Base-by-base conservation (phyloP, 2,329 filamentous ascomycete genomes). In the Zasmidium cellare region DNA sequence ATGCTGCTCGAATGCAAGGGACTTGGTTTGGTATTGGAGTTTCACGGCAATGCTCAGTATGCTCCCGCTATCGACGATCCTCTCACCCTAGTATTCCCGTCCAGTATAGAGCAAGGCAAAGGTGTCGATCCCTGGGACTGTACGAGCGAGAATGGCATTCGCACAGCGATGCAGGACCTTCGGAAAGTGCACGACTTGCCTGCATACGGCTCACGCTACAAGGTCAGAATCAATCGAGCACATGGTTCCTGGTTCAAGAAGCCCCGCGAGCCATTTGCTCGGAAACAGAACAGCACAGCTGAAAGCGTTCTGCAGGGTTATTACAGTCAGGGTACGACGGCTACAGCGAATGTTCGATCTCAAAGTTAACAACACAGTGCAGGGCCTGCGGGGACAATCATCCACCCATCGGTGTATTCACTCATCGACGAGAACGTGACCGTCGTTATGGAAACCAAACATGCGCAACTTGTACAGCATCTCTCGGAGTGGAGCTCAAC, bases 1-100 rank as follows among this genome's bases (percentile, higher is more conserved):
- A 76, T 77, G 64, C 56, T 76, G 35, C 56, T 72, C 14, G 75
- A 76, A 56, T 16, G 45, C 19, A 7, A 25, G 9, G 20, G 9
- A 6, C 18, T 47, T 11, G 45, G 45, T 14, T 25, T 47, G 12
- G 19, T 5, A 3, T 16, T 47, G 19, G 16, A 47, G 45, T 47
- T 47, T 16, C 45, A 47, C 19, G 45, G 45, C 9, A 47, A 47
- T 16, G 9, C 18, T 6, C 45, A 6, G 5, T 7, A 47, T 25
- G 23, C 45, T 9, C 45, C 45, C 3, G 5, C 19, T 12, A 22
- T 47, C 45, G 45, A 47, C 18, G 19, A 47, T 22, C 45, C 45
- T 20, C 45, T 47, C 9, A 9, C 5, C 19, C 18, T 47, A 3
- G 45, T 47, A 20, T 47, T 47, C 23, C 45, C 45, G 9, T 18